Evolutionary conservation across 2,329 filamentous ascomycete species (phyloP).

Genomic region (Talaromyces marneffei): DNA sequence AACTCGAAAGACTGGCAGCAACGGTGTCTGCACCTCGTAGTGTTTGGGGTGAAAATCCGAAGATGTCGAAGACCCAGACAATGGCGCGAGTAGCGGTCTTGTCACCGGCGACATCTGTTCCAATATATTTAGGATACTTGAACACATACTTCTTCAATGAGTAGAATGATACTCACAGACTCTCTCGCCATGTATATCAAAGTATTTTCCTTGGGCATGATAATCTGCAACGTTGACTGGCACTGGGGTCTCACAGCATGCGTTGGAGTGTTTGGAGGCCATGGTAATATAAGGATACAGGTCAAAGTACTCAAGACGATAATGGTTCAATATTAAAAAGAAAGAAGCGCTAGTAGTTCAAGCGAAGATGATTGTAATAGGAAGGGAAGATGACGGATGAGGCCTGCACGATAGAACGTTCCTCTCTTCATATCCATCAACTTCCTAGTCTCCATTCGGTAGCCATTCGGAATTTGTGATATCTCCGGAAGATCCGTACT

Average conservation of each 20-base stretch:
- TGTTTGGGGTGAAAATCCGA: constrained; percentile 60
- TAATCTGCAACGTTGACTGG: neutral
- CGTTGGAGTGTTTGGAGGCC: constrained; percentile 1
- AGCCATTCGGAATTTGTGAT: neutral
- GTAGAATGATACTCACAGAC: neutral
- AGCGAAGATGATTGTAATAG: neutral
- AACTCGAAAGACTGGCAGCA: constrained; percentile 18
- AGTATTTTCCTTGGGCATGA: constrained; percentile 5
- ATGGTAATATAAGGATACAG: neutral
- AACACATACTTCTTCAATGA: too few relatives aligned
- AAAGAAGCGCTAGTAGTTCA: neutral
- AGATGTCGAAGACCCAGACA: constrained; percentile 49
- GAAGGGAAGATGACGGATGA: neutral
- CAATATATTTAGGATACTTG: neutral
- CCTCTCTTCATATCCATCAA: neutral
- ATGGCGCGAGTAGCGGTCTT: constrained; percentile 9
- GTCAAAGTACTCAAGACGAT: neutral
- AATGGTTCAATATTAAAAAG: neutral
- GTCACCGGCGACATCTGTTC: constrained; percentile 6
- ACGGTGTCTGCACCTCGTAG: constrained; percentile 61
- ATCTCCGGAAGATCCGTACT: neutral
- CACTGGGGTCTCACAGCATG: constrained; percentile 10
- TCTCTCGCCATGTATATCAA: neutral
- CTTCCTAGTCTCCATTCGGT: neutral
- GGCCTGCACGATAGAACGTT: neutral